Evolutionary conservation across 805 yeast species (phyloP).

Genomic region (Starmerella stellata): DNA sequence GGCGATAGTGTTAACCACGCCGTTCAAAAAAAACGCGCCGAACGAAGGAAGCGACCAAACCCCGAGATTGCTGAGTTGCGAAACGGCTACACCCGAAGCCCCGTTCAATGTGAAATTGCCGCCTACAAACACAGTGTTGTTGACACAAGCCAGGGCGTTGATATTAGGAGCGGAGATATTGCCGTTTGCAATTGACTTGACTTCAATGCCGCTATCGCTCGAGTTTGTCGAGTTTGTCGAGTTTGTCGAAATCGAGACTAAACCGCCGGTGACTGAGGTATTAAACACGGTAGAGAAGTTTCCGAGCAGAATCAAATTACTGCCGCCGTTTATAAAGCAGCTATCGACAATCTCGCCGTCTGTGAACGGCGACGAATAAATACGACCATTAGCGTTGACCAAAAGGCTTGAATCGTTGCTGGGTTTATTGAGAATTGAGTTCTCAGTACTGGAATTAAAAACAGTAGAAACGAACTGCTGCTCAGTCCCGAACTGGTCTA

Average conservation of each 20-base stretch:
- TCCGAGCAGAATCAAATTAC: conserved; percentile 13
- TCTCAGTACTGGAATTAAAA: too few species aligned
- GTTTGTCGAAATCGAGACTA: conserved; percentile 9
- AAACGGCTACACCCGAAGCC: conserved; percentile 44
- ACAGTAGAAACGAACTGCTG: neutral
- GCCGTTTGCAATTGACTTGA: neutral
- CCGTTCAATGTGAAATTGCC: conserved; percentile 47
- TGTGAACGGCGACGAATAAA: neutral
- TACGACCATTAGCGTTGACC: neutral
- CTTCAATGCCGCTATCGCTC: neutral
- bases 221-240: conserved; percentile 1
- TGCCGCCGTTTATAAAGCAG: conserved; percentile 12
- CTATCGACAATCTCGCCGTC: neutral
- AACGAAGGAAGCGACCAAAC: conserved; percentile 39
- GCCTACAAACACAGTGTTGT: conserved; percentile 50
- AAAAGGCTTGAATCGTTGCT: neutral
- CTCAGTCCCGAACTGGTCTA: neutral
- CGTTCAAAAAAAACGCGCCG: conserved; percentile 50
- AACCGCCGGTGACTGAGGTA: conserved; percentile 1
- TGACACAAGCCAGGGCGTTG: conserved; percentile 32
- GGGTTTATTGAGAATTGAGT: neutral
- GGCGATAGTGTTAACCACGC: conserved; percentile 45
- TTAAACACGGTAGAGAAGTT: conserved; percentile 11
- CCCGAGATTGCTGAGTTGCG: conserved; percentile 30
- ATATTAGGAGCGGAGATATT: conserved; percentile 16